A percentile compares a stretch with the other conserved stretches of the same genome.
Evolutionary conservation across 2,329 filamentous ascomycete species (phyloP).

Genomic region (Arthrobotrys conoides): DNA sequence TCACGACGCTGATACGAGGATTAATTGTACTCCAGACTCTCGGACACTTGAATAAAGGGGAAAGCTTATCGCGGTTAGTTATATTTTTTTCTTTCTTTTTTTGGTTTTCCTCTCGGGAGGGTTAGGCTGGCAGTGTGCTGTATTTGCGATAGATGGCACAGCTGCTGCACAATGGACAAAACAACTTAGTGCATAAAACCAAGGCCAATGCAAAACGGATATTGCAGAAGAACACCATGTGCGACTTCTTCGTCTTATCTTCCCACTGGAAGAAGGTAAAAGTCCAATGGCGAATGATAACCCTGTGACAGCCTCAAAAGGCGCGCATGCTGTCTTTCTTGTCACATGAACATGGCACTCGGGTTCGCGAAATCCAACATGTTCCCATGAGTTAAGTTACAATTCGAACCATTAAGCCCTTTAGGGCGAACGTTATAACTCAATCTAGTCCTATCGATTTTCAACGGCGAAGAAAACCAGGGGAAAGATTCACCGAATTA

Average conservation of each 20-base stretch:
- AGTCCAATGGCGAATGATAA: neutral
- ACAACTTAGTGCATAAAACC: neutral
- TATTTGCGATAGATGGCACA: neutral
- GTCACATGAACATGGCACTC: conserved; percentile 32
- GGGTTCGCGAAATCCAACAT: conserved; percentile 6
- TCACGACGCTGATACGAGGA: neutral
- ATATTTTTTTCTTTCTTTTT: no score
- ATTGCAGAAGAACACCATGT: neutral
- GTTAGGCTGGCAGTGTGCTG: neutral
- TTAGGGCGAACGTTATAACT: neutral
- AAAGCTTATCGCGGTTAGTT: neutral
- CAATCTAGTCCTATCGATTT: neutral
- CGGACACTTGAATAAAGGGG: neutral
- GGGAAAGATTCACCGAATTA: conserved; percentile 11
- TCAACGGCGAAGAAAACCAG: neutral
- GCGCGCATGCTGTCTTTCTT: conserved; percentile 13
- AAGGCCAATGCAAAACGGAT: neutral
- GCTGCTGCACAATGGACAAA: neutral
- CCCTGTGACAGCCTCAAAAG: conserved; percentile 13
- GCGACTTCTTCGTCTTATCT: conserved; percentile 4
- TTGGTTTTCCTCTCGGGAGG: no score
- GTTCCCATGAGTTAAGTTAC: neutral
- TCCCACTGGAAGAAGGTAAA: neutral
- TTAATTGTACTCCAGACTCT: neutral
- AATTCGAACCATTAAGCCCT: neutral